Percentiles rank a stretch among this genome's conserved stretches.
Conservation (phyloP, 192 early-diverging fungal species). For the Dissophora ornata region DNA sequence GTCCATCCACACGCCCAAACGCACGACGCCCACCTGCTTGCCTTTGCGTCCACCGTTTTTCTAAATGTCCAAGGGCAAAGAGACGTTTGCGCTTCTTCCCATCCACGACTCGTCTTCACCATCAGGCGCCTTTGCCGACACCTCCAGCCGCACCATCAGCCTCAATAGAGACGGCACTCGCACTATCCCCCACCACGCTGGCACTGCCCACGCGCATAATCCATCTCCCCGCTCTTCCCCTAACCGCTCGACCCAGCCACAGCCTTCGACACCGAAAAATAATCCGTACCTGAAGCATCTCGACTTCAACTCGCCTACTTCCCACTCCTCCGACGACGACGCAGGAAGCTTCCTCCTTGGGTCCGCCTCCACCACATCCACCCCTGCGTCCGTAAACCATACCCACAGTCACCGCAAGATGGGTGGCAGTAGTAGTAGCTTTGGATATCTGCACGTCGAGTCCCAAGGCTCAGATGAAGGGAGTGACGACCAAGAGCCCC, state of each 20-base stretch:
- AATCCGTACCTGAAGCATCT: constrained; percentile 33
- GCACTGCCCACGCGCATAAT: constrained; percentile 3
- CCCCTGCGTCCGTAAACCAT: constrained; percentile 10
- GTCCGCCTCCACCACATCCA: constrained; percentile 19
- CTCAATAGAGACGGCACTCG: constrained; percentile 43
- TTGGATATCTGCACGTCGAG: constrained; percentile 42
- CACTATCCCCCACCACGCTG: background rate
- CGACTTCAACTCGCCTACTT: constrained; percentile 23
- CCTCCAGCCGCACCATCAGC: constrained; percentile 21
- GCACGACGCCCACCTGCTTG: no score
- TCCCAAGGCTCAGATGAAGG: constrained; percentile 46
- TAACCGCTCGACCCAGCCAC: background rate
- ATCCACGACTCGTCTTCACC: constrained; percentile 20
- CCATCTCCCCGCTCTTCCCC: constrained; percentile 27
- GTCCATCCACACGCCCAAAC: no score
- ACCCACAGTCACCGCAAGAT: constrained; percentile 7
- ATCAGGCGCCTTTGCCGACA: background rate
- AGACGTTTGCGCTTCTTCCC: constrained; percentile 51
- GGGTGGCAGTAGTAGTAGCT: constrained; percentile 18
- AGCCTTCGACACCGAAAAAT: constrained; percentile 1
- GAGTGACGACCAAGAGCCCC: constrained; percentile 40
- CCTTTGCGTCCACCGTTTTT: background rate
- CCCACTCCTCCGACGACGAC: constrained; percentile 9
- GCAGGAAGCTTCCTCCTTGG: constrained; percentile 21
- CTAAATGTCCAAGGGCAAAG: constrained; percentile 55